Percentiles rank a stretch among this genome's conserved stretches.
These are phyloP conservation scores for Suillus spraguei DNA, from an alignment of 768 basidiomycete genomes.

Conservation along the genomic window DNA sequence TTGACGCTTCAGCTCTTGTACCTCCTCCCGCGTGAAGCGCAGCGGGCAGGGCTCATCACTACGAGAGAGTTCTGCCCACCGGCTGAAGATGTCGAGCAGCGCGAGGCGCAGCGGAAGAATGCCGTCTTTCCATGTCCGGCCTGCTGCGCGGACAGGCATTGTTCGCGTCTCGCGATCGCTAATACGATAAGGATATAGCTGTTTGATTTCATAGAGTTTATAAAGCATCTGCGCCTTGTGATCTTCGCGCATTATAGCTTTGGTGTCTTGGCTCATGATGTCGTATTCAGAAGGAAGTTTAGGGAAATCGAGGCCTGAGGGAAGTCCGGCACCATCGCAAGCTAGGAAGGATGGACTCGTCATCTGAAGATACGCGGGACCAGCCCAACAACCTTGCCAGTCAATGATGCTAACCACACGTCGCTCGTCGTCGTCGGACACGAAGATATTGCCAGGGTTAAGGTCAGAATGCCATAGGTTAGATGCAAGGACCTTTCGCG, in stretches of 20 bases:
- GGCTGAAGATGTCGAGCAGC: conserved; percentile 15
- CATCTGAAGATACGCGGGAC: conserved; percentile 21
- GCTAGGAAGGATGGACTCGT: conserved; percentile 16
- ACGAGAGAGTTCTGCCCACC: conserved; percentile 15
- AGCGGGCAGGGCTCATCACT: conserved; percentile 18
- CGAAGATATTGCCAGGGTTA: conserved; percentile 29
- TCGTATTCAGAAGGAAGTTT: conserved; percentile 17
- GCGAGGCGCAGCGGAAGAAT: conserved; percentile 20
- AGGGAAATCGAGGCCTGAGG: conserved; percentile 17
- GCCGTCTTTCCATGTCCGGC: conserved; percentile 22
- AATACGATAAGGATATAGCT: conserved; percentile 19
- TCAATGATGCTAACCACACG: conserved; percentile 29
- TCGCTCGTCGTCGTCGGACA: conserved; percentile 19
- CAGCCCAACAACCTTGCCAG: conserved; percentile 30
- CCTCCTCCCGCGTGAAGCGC: conserved; percentile 20
- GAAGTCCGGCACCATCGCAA: conserved; percentile 9
- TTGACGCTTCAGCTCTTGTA: conserved; percentile 14
- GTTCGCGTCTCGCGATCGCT: conserved; percentile 14
- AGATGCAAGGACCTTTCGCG: conserved; percentile 20
- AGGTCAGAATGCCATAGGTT: conserved; percentile 35
- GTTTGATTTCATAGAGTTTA: conserved; percentile 21
- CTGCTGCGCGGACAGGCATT: conserved; percentile 21
- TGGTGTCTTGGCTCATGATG: conserved; percentile 15
- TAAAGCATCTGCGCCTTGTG: conserved; percentile 20
- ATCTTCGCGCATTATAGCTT: conserved; percentile 13